Evolutionary conservation across 2,329 filamentous ascomycete species (phyloP), one percentile per base, ranked within the genome.

Genomic region (Chalaropsis ovoidea): DNA sequence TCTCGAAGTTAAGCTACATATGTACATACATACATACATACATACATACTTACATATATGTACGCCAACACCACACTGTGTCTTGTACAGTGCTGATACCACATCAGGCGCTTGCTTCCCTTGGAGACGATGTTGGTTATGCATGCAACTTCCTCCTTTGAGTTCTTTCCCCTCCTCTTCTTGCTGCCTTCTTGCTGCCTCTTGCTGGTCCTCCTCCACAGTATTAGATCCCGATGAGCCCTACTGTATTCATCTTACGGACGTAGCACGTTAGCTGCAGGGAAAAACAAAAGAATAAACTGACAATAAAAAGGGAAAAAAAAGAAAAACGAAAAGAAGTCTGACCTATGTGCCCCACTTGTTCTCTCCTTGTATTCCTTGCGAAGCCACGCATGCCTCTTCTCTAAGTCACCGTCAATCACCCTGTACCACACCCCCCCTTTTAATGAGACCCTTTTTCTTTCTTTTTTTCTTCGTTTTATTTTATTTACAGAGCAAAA

Each of bases 361-460:
- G 24, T 54, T 54, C 22, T 54, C 49, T 54, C 49, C 13, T 54
- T 54, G 49, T 54, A 19, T 54, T 24, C 22, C 6, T 54, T 24
- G 49, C 27, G 27, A 27, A 54, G 49, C 24, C 49, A 54, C 49
- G 49, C 49, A 54, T 54, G 49, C 22, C 49, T 54, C 19, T 54
- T 54, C 22, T 52, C 6, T 6, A 52, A 52, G 11, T 24, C 45
- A 5, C 45, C 4, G 2, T 47, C 45, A 47, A 19, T 54, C 49
- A 27, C 24, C 19, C 49, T 54, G 49, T 27, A 54, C 24, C 49
- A 31, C 22, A 47, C 17, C 31, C 6, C 42, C 42, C 42, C 42
- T n/a, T 43, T 43, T 43, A 15, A 43, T 43, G 42, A 43, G 42
- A n/a, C 42, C 42, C 42, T 43, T 43, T 43, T 31, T 31, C 31